These are phyloP conservation scores for Colletotrichum lindemuthianum DNA, from an alignment of 2,329 filamentous ascomycete species.

Conservation along the genomic window DNA sequence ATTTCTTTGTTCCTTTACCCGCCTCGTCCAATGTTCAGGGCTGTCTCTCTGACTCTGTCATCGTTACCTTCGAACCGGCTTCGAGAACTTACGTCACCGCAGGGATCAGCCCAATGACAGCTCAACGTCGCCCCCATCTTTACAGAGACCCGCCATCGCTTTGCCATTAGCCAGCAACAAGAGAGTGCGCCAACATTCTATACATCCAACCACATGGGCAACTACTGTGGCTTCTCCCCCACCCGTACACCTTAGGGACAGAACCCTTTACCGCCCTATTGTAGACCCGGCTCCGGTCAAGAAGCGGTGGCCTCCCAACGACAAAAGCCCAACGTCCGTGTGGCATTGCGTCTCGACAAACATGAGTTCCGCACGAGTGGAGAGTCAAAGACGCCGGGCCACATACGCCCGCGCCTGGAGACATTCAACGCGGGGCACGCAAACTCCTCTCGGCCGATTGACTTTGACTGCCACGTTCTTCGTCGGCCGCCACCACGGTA, in stretches of 20 bases:
- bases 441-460: constrained; percentile 31
- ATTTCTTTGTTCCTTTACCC: constrained; percentile 5
- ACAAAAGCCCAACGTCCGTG: background rate
- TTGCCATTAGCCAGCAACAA: background rate
- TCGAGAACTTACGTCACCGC: constrained; percentile 33
- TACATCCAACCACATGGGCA: no score
- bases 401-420: background rate
- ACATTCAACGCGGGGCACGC: constrained; percentile 4
- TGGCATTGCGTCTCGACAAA: background rate
- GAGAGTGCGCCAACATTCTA: no score
- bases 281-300: no score
- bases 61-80: constrained; percentile 25
- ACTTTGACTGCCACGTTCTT: background rate
- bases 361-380: no score
- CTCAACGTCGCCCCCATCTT: constrained; percentile 14
- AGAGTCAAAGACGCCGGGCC: no score
- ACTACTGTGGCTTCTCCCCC: no score
- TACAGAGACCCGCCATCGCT: constrained; percentile 8
- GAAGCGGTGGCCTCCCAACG: background rate
- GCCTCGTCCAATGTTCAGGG: constrained; percentile 1
- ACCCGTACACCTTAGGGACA: constrained; percentile 1
- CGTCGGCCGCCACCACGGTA: background rate
- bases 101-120: constrained; percentile 18
- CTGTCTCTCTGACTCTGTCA: constrained; percentile 10
- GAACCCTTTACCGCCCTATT: constrained; percentile 1